phyloP scores from a whole-genome alignment of 1,139 yeast genomes.

The Blastobotrys ciferrii region DNA sequence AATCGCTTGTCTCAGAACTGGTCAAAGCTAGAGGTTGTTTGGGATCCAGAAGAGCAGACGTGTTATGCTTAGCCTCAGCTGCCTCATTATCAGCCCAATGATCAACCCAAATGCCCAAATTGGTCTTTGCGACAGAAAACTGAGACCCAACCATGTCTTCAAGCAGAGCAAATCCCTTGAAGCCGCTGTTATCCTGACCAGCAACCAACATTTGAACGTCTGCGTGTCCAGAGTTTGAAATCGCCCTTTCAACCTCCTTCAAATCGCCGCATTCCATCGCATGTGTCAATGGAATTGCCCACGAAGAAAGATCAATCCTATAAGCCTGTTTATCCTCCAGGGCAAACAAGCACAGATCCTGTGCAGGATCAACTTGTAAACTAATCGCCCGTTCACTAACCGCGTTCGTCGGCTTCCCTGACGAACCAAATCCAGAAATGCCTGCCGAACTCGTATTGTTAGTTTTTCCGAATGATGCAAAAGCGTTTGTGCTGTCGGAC shows the following conservation, averaged over 20 bases:
- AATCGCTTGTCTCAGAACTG: background rate
- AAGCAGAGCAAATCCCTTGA: constrained; percentile 19
- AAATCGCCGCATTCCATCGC: constrained; percentile 25
- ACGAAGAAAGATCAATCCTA: constrained; percentile 26
- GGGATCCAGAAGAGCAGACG: background rate
- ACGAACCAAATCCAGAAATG: no score
- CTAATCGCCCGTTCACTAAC: background rate
- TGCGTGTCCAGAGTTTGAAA: background rate
- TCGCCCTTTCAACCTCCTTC: constrained; percentile 9
- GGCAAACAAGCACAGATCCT: constrained; percentile 16
- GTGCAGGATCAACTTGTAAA: constrained; percentile 8
- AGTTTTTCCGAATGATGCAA: no score
- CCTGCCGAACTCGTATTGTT: no score
- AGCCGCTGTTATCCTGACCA: constrained; percentile 9
- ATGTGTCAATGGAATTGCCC: constrained; percentile 29
- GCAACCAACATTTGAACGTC: constrained; percentile 8
- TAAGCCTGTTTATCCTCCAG: constrained; percentile 9
- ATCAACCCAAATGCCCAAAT: constrained; percentile 15
- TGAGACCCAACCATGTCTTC: constrained; percentile 18
- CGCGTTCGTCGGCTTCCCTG: no score
- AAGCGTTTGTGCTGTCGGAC: no score
- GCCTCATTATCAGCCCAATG: constrained; percentile 14
- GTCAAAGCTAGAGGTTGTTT: background rate
- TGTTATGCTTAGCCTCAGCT: background rate
- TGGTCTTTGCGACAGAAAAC: constrained; percentile 17